These are phyloP conservation scores for Euptelea pleiosperma DNA, from an alignment of 164 flowering plant genomes.

Conservation along the genomic window DNA sequence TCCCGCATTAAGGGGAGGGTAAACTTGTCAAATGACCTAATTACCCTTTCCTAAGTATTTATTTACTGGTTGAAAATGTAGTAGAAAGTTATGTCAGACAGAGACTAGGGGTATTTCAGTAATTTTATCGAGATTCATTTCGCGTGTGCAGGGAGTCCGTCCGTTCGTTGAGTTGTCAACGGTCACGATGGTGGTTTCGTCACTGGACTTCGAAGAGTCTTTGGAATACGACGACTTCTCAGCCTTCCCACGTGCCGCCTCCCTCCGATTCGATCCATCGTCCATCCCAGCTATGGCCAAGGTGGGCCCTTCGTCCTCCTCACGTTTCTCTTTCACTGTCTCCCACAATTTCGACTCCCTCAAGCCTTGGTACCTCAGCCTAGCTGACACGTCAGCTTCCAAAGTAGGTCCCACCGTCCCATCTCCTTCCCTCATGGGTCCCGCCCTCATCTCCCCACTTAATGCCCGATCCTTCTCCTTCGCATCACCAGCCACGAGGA, in stretches of 20 bases:
- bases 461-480: conserved; percentile 89
- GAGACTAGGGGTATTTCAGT: too few relatives aligned
- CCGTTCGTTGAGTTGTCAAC: conserved; percentile 81
- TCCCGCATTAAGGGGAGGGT: too few relatives aligned
- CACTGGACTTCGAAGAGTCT: conserved; percentile 71
- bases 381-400: conserved; percentile 55
- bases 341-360: conserved; percentile 76
- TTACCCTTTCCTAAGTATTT: neutral
- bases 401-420: conserved; percentile 53
- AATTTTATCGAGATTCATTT: too few relatives aligned
- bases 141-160: conserved; percentile 69
- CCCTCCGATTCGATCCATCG: conserved; percentile 68
- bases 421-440: conserved; percentile 40
- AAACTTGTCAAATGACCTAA: neutral
- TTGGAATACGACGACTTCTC: conserved; percentile 59
- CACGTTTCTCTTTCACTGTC: conserved; percentile 85
- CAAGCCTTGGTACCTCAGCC: conserved; percentile 90
- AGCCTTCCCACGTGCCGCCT: conserved; percentile 63
- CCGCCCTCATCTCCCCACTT: conserved; percentile 78
- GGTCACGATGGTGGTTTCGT: conserved; percentile 60
- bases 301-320: conserved; percentile 78
- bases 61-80: too few relatives aligned
- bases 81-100: too few relatives aligned
- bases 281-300: conserved; percentile 47
- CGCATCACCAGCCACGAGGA: conserved; percentile 75